These are phyloP conservation scores for Cucumis cinereus DNA, from an alignment of 306 rosid species.

Conservation along the genomic window DNA sequence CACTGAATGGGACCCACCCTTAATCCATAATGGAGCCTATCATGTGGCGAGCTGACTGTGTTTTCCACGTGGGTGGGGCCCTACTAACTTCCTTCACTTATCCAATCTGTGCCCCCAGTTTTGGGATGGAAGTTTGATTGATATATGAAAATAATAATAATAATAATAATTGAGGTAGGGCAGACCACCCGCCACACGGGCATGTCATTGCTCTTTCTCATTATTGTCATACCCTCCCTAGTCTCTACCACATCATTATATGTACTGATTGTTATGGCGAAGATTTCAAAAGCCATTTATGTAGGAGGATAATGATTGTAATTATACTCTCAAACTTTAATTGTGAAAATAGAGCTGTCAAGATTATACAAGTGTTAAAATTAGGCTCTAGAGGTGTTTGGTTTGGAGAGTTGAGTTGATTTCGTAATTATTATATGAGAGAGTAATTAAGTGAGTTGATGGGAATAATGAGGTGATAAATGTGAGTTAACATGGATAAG, in stretches of 20 bases:
- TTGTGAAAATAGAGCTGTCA: too few relatives aligned
- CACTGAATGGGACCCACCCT: neutral
- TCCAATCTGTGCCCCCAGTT: slow-evolving; percentile 2
- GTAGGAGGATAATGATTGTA: too few relatives aligned
- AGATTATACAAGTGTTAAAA: too few relatives aligned
- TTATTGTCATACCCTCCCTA: neutral
- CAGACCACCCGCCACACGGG: neutral
- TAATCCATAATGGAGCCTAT: neutral
- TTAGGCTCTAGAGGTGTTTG: too few relatives aligned
- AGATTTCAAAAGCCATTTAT: too few relatives aligned
- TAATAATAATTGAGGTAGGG: neutral
- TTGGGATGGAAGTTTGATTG: slow-evolving; percentile 2
- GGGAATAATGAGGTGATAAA: too few relatives aligned
- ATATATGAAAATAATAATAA: too few relatives aligned
- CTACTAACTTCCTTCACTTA: neutral
- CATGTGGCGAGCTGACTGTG: slow-evolving; percentile 1
- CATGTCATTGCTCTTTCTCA: neutral
- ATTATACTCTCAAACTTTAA: too few relatives aligned
- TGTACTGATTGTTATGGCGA: neutral
- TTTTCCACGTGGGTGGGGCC: slow-evolving; percentile 10
- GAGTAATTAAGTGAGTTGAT: too few relatives aligned
- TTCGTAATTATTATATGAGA: too few relatives aligned
- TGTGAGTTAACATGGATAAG: too few relatives aligned
- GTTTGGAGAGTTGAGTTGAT: too few relatives aligned
- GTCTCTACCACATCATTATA: neutral